Percentiles rank a stretch among this genome's conserved stretches.
Evolutionary conservation across 371 early-diverging fungal species (phyloP).

Genomic region (Mucor racemosus): DNA sequence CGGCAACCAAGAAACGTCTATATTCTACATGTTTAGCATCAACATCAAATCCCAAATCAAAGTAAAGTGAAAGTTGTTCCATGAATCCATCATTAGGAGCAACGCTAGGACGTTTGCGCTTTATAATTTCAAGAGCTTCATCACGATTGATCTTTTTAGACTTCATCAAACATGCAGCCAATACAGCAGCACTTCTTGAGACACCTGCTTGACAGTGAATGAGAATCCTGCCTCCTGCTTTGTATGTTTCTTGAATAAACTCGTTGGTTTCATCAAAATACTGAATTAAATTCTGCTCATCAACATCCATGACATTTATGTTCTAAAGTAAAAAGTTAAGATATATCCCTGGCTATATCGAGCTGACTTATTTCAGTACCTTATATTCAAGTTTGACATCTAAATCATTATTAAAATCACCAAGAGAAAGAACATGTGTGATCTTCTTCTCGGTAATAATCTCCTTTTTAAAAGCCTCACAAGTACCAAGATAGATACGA

Average conservation of each 20-base stretch:
- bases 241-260: conserved; percentile 63
- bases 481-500: conserved; percentile 51
- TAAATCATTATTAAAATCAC: conserved; percentile 39
- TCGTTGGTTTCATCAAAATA: conserved; percentile 67
- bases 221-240: conserved; percentile 57
- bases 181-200: conserved; percentile 37
- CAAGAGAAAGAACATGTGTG: conserved; percentile 65
- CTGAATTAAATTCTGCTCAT: conserved; percentile 71
- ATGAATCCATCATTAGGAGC: conserved; percentile 53
- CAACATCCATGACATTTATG: conserved; percentile 67
- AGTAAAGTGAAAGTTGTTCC: conserved; percentile 43
- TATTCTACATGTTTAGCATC: conserved; percentile 64
- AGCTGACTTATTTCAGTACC: conserved; percentile 21
- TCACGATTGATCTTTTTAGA: conserved; percentile 40
- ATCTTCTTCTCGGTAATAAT: conserved; percentile 52
- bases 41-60: conserved; percentile 62
- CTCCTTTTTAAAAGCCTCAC: conserved; percentile 30
- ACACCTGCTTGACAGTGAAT: conserved; percentile 71
- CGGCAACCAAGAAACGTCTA: conserved; percentile 70
- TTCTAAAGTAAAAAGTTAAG: conserved; percentile 30
- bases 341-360: neutral
- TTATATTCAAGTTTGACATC: conserved; percentile 38
- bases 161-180: conserved; percentile 75
- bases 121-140: conserved; percentile 59
- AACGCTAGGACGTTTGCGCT: conserved; percentile 49